Conservation (phyloP, 345 rosid genomes). For the Gossypium sturtianum region DNA sequence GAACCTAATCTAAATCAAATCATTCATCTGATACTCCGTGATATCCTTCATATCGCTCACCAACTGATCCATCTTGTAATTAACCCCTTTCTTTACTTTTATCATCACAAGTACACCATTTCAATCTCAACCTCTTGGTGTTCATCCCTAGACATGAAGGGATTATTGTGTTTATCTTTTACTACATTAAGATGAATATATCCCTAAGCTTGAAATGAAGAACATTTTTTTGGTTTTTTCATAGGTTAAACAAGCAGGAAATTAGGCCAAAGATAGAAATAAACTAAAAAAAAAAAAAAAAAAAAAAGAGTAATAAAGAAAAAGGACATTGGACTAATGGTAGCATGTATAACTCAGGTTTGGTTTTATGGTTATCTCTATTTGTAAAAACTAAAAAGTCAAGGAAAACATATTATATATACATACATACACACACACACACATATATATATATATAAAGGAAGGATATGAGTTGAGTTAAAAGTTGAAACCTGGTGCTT, state of each 20-base stretch:
- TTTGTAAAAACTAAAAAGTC: neutral
- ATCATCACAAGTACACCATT: too few species aligned
- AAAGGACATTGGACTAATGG: too few species aligned
- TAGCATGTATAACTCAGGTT: neutral
- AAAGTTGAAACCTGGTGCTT: slow-evolving; percentile 32
- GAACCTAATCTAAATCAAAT: neutral
- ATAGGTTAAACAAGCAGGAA: too few species aligned
- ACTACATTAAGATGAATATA: too few species aligned
- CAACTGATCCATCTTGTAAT: neutral
- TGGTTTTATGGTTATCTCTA: neutral
- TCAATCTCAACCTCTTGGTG: too few species aligned
- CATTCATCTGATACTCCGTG: neutral
- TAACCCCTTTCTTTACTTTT: neutral
- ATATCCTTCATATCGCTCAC: slow-evolving; percentile 1
- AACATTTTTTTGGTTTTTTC: too few species aligned
- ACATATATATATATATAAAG: neutral
- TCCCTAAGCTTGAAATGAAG: neutral
- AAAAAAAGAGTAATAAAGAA: too few species aligned
- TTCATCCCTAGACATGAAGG: too few species aligned
- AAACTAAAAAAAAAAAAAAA: too few species aligned
- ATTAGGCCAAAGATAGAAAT: too few species aligned
- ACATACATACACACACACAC: too few species aligned
- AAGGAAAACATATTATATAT: neutral
- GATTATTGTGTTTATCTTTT: too few species aligned
- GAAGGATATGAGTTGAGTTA: neutral